These are phyloP conservation scores for Fusarium napiforme DNA, from an alignment of 2,329 filamentous ascomycete species.

Conservation along the genomic window DNA sequence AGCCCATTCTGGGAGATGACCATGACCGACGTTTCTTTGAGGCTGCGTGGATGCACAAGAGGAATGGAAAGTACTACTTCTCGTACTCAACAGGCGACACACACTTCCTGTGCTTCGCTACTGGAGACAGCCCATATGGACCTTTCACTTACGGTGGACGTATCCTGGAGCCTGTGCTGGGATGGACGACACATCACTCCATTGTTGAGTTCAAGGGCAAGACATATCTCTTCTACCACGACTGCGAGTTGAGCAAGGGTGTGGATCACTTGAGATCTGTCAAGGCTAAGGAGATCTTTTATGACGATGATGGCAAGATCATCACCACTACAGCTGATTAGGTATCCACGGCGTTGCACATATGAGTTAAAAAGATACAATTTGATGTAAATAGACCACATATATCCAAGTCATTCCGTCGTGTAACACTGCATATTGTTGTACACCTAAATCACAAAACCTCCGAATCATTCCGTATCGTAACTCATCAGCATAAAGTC, in stretches of 20 bases:
- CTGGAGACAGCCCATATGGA: conserved; percentile 70
- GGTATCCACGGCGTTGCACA: background rate
- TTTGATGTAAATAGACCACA: background rate
- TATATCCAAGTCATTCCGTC: background rate
- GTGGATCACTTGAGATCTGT: conserved; percentile 78
- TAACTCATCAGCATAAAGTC: conserved; percentile 3
- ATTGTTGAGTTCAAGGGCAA: conserved; percentile 77
- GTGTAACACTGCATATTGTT: background rate
- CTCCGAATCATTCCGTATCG: background rate
- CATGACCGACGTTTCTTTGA: conserved; percentile 83
- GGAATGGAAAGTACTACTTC: conserved; percentile 76
- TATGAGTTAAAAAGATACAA: background rate
- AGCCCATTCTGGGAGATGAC: conserved; percentile 71
- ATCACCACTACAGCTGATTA: conserved; percentile 50
- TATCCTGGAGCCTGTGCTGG: conserved; percentile 79
- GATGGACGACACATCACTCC: conserved; percentile 86
- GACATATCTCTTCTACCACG: conserved; percentile 83
- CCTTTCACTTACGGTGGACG: conserved; percentile 78
- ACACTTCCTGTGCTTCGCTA: conserved; percentile 78
- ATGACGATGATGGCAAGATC: conserved; percentile 74
- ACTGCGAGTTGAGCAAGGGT: conserved; percentile 74
- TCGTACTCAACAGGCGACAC: conserved; percentile 83
- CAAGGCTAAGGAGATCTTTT: conserved; percentile 80
- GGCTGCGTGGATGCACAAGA: conserved; percentile 83
- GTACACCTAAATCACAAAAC: background rate